Base-by-base conservation (phyloP, 2,329 filamentous ascomycete species). In the Pyricularia pennisetigena region DNA sequence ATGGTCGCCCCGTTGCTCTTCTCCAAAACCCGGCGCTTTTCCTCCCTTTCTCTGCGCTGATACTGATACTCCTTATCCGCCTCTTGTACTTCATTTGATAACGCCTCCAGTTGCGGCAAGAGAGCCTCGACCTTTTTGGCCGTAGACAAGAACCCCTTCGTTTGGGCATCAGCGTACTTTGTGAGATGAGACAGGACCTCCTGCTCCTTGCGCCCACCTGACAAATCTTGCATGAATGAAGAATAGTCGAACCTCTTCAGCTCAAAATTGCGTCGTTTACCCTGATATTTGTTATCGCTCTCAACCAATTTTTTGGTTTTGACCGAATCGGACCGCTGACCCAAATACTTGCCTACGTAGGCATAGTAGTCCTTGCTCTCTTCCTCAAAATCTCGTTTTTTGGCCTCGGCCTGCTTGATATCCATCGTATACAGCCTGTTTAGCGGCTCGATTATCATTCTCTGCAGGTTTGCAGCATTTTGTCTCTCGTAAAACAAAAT, bases 311-410 rank as follows among this genome's bases (percentile, higher is more conserved):
- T 98, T 85, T 99, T 99, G 77, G 97, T 92, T 79, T 98, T 99
- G 74, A 97, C 83, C 8, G 94, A 96, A 78, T 99, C 95, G 76
- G 96, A 93, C 62, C 94, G 88, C 77, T 98, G 94, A 35, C 95
- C 95, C n/a, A 99, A 86, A 79, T 99, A 99, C 64, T 93, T 89
- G 71, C 93, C 91, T 66, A 98, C 92, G 76, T 97, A 99, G 71
- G 91, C 89, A 79, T 99, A 99, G 79, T 97, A 99, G 76, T 99
- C 95, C 77, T 97, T 95, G 81, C 94, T 98, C 77, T 99, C 95
- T 75, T 99, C 95, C 71, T 99, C 95, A 74, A 99, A 99, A 73
- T 98, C 95, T 72, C 95, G 93, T 79, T 95, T 97, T 82, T 99
- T 99, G 59, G 91, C 85, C 75, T 99, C 95, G 29, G 94, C 96